Evolutionary conservation across 2,329 filamentous ascomycete species (phyloP), one percentile per base, ranked within the genome.

Genomic region (Botryotinia globosa): DNA sequence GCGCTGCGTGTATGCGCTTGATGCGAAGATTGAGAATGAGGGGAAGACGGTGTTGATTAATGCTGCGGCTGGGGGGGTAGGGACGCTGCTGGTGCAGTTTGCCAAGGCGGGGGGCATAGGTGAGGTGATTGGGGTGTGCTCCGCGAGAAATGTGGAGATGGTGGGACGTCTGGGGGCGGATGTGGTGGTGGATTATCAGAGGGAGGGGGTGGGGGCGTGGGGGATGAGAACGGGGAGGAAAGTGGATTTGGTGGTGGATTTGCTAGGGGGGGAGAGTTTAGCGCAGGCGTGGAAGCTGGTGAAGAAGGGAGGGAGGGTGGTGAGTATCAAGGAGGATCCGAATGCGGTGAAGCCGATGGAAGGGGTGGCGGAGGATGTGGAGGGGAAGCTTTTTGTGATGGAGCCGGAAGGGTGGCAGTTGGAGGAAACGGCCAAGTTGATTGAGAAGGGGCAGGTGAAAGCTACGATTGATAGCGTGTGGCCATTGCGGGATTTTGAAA

Each of bases 191-290:
- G 63, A 72, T 68, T 72, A 72, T 39, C 0, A 7, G 7, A 37
- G 67, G 12, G 51, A 44, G 18, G 29, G 39, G 3, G 39, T 72
- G 14, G 51, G 18, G 25, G 62, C 37, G 29, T 72, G 54, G 54
- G 42, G 22, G 8, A 14, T 18, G 9, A 20, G 61, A 7, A 34
- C 7, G 3, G 42, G 62, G 16, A 20, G 29, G 16, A 68, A 68
- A 6, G 51, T 72, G 4, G 70, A 72, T 68, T 39, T 72, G 25
- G 63, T 62, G 32, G 45, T 72, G 32, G 70, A 72, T 59, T 42
- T 68, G 18, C 6, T 72, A 0, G 70, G 70, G 1, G 70, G 70
- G 4, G 16, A 42, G 16, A 51, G 54, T 51, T 10, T 72, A 3
- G 51, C 25, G 8, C 3, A 48, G n/a, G 44, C 22, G 8, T 72